Conservation (phyloP, 2,329 filamentous ascomycete genomes). For the Xylariales sp. region DNA sequence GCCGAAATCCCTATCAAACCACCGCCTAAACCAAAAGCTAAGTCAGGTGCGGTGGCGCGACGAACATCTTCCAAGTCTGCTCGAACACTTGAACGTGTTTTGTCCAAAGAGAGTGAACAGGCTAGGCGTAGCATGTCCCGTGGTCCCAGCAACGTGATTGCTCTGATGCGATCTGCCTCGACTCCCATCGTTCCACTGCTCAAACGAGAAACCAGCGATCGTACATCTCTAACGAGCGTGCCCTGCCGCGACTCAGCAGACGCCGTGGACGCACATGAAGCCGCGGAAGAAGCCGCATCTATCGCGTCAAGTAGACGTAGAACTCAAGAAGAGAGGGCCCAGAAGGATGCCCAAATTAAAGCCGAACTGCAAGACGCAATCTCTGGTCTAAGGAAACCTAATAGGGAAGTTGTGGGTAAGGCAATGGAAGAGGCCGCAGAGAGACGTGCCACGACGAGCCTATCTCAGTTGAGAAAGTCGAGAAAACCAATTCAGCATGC, state of each 20-base stretch:
- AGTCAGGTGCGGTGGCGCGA: slow-evolving; percentile 49
- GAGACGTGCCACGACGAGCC: slow-evolving; percentile 45
- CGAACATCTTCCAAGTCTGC: slow-evolving; percentile 37
- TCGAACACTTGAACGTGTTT: slow-evolving; percentile 57
- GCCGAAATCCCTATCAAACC: slow-evolving; percentile 36
- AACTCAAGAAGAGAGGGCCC: slow-evolving; percentile 52
- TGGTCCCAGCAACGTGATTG: slow-evolving; percentile 54
- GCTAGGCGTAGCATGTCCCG: slow-evolving; percentile 50
- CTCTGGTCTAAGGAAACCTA: slow-evolving; percentile 68
- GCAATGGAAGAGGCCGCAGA: slow-evolving; percentile 65
- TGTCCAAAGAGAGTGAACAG: slow-evolving; percentile 50
- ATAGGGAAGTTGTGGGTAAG: slow-evolving; percentile 65
- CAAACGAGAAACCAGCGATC: slow-evolving; percentile 67
- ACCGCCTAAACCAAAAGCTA: slow-evolving; percentile 37
- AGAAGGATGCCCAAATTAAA: slow-evolving; percentile 63
- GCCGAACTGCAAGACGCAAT: slow-evolving; percentile 72
- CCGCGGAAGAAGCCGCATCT: slow-evolving; percentile 25
- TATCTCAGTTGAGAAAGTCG: slow-evolving; percentile 43
- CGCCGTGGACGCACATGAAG: slow-evolving; percentile 49
- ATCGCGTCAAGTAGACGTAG: slow-evolving; percentile 42
- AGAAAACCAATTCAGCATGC: slow-evolving; percentile 43
- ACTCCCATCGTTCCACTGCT: slow-evolving; percentile 55
- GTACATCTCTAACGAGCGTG: slow-evolving; percentile 43
- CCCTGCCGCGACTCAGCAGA: slow-evolving; percentile 35
- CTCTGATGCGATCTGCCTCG: slow-evolving; percentile 65